Evolutionary conservation across 179 eudicot species (phyloP).

Genomic region (Amaranthus tricolor): DNA sequence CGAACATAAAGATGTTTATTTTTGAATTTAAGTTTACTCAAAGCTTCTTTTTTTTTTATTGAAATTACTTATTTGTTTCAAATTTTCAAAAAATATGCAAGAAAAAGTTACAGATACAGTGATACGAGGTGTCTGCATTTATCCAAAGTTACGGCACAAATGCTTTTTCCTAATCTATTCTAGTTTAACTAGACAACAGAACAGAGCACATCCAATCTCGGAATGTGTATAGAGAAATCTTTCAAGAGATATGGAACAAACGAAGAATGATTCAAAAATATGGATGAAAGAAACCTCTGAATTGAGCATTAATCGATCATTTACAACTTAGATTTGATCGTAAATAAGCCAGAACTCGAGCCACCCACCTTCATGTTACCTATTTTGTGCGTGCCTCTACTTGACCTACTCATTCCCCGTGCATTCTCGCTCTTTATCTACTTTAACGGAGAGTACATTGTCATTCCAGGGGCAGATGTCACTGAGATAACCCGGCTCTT

Average conservation of each 20-base stretch:
- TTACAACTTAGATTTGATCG: slow-evolving; percentile 5
- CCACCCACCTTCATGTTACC: slow-evolving; percentile 4
- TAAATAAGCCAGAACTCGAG: not conserved
- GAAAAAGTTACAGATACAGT: no score
- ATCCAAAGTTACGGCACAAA: no score
- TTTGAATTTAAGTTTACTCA: no score
- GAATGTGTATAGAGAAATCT: no score
- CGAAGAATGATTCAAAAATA: not conserved
- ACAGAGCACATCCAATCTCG: no score
- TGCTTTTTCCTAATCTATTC: no score
- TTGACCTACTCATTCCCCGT: not conserved
- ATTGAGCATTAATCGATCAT: slow-evolving; percentile 19
- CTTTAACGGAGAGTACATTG: slow-evolving; percentile 15
- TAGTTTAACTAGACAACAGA: no score
- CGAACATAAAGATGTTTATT: no score
- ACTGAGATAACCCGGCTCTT: slow-evolving; percentile 46
- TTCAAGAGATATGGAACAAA: not conserved
- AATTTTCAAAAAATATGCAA: no score
- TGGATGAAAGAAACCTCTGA: not conserved
- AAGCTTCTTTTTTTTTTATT: no score
- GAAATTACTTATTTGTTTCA: no score
- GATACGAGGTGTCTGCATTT: no score
- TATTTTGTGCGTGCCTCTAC: not conserved
- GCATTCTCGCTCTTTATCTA: not conserved
- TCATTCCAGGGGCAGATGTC: slow-evolving; percentile 18